Conservation (phyloP, 148 eudicot species). For the Chenopodium album region DNA sequence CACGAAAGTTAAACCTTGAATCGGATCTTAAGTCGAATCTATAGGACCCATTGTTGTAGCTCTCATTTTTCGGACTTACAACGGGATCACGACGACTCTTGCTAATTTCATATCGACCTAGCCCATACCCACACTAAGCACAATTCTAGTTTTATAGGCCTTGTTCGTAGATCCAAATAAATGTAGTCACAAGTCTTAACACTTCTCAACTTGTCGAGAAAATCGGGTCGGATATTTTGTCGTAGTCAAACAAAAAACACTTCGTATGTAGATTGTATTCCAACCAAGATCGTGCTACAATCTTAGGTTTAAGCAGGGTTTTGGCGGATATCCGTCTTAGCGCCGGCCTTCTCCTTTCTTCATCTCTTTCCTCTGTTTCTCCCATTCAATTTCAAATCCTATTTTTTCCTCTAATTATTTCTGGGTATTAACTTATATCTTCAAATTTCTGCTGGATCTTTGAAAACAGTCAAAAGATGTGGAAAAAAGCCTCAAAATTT, state of each 20-base stretch:
- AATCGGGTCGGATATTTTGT: background rate
- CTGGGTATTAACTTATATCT: background rate
- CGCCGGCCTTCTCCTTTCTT: background rate
- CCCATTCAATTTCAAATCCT: background rate
- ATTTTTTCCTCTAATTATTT: background rate
- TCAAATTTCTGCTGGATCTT: constrained; percentile 2
- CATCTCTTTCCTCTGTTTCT: constrained; percentile 10
- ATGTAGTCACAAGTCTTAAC: no score
- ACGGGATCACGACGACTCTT: no score
- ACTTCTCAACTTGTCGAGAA: background rate
- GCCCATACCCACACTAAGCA: no score
- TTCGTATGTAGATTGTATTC: background rate
- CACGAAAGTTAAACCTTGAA: no score
- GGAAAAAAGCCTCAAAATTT: constrained; percentile 34
- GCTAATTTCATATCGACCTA: no score
- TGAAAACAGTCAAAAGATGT: constrained; percentile 25
- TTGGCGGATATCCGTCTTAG: constrained; percentile 27
- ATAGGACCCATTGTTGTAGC: no score
- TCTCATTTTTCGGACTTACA: no score
- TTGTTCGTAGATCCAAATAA: no score
- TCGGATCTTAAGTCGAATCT: no score
- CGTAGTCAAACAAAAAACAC: background rate
- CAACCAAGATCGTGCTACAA: background rate
- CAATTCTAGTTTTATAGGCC: no score
- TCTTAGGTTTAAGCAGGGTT: constrained; percentile 36